Percentiles rank a stretch among this genome's conserved stretches.
These are phyloP conservation scores for Colletotrichum tropicicola DNA, from an alignment of 2,329 filamentous ascomycete species.

Conservation along the genomic window DNA sequence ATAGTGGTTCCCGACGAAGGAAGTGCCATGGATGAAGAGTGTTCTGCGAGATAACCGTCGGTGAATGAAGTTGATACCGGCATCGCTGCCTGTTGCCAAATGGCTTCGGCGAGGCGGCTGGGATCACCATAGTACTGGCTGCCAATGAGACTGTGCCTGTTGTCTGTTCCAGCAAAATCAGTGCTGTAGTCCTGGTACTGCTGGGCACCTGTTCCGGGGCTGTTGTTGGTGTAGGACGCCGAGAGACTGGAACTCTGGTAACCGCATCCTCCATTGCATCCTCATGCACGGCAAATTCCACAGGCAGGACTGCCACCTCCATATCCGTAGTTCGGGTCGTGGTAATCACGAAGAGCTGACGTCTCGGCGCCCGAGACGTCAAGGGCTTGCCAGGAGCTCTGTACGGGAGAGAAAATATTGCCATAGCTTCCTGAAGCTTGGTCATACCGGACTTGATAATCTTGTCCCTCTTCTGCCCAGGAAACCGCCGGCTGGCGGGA, in stretches of 20 bases:
- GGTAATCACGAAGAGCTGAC: neutral
- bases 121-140: neutral
- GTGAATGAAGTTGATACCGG: too few species aligned
- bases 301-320: neutral
- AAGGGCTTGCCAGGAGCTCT: neutral
- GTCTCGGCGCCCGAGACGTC: too few species aligned
- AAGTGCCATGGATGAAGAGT: too few species aligned
- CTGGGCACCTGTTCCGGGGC: neutral
- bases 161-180: neutral
- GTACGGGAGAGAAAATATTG: neutral
- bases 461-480: too few species aligned
- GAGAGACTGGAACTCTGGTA: neutral
- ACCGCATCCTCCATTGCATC: neutral
- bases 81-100: too few species aligned
- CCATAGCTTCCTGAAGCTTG: neutral
- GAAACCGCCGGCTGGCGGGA: too few species aligned
- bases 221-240: neutral
- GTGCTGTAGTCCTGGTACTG: neutral
- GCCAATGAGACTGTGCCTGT: neutral
- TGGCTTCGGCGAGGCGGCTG: too few species aligned
- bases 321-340: neutral
- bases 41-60: too few species aligned
- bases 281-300: neutral
- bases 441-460: too few species aligned
- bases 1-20: neutral